Evolutionary conservation across 2,329 filamentous ascomycete species (phyloP).

Genomic region (Paramyrothecium sp.): DNA sequence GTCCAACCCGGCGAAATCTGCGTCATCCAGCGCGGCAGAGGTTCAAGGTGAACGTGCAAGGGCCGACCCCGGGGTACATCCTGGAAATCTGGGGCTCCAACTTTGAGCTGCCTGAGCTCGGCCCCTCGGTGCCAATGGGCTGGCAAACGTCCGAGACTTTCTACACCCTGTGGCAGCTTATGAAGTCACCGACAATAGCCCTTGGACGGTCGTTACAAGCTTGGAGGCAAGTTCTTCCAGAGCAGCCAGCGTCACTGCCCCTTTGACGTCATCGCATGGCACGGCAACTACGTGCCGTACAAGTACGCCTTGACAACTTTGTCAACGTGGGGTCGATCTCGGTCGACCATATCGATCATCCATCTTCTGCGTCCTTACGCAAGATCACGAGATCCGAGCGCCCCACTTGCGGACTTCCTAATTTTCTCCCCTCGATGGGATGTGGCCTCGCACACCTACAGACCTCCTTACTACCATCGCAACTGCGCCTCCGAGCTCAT

Average conservation of each 20-base stretch:
- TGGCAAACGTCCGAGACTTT: slow-evolving; percentile 66
- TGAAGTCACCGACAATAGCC: slow-evolving; percentile 47
- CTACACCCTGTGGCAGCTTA: slow-evolving; percentile 59
- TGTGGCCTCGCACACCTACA: slow-evolving; percentile 59
- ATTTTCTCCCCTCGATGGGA: slow-evolving; percentile 68
- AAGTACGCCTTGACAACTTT: slow-evolving; percentile 57
- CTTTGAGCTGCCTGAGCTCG: slow-evolving; percentile 65
- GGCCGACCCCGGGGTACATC: slow-evolving; percentile 63
- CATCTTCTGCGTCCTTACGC: slow-evolving; percentile 65
- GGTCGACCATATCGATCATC: slow-evolving; percentile 64
- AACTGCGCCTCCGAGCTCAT: slow-evolving; percentile 58
- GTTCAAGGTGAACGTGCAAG: slow-evolving; percentile 36
- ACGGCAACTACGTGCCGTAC: slow-evolving; percentile 64
- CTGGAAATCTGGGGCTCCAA: slow-evolving; percentile 65
- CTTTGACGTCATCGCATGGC: slow-evolving; percentile 72
- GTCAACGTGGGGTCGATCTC: slow-evolving; percentile 9
- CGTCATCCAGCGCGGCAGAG: slow-evolving; percentile 63
- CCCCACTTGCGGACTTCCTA: slow-evolving; percentile 62
- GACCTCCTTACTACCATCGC: slow-evolving; percentile 65
- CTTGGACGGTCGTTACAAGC: slow-evolving; percentile 61
- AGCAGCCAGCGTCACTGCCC: slow-evolving; percentile 64
- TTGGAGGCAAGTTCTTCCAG: slow-evolving; percentile 58
- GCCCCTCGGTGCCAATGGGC: slow-evolving; percentile 65
- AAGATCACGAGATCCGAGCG: slow-evolving; percentile 49
- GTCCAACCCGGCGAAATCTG: slow-evolving; percentile 66